Percentiles rank a stretch among this genome's conserved stretches.
These are phyloP conservation scores for Sextonia rubra DNA, from an alignment of 164 flowering plant species.

Conservation along the genomic window DNA sequence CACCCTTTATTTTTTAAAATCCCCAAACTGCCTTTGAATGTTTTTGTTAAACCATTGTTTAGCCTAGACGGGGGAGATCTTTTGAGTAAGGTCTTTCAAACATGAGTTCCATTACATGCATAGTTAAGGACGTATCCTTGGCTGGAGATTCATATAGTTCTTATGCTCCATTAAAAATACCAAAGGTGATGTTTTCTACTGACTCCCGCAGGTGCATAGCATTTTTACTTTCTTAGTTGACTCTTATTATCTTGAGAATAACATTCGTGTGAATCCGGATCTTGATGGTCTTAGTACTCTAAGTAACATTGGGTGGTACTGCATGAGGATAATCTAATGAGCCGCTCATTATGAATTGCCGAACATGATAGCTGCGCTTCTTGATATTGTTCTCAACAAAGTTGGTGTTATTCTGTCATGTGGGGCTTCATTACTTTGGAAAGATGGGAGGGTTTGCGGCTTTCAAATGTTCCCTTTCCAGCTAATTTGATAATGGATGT, in stretches of 20 bases:
- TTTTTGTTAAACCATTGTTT: no score
- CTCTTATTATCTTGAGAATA: constrained; percentile 25
- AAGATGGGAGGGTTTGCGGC: constrained; percentile 38
- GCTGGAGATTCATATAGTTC: no score
- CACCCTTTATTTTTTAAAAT: no score
- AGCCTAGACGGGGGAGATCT: no score
- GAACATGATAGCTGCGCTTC: constrained; percentile 29
- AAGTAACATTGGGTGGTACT: constrained; percentile 47
- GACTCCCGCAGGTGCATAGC: constrained; percentile 26
- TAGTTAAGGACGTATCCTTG: no score
- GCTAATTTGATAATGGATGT: constrained; percentile 27
- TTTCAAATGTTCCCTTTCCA: constrained; percentile 33
- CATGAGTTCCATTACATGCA: no score
- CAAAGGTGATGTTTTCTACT: no score
- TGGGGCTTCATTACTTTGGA: constrained; percentile 31
- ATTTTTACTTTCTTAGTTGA: constrained; percentile 13
- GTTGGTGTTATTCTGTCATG: constrained; percentile 34
- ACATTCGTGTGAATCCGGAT: constrained; percentile 40
- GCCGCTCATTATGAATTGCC: constrained; percentile 37
- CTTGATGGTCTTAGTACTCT: constrained; percentile 39
- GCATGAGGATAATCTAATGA: constrained; percentile 38
- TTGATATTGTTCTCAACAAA: constrained; percentile 19
- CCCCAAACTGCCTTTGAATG: no score
- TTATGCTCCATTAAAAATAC: no score
- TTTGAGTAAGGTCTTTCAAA: no score